Percentiles rank a stretch among this genome's conserved stretches.
Conservation (phyloP, 805 yeast species). For the Yueomyces sp. region DNA sequence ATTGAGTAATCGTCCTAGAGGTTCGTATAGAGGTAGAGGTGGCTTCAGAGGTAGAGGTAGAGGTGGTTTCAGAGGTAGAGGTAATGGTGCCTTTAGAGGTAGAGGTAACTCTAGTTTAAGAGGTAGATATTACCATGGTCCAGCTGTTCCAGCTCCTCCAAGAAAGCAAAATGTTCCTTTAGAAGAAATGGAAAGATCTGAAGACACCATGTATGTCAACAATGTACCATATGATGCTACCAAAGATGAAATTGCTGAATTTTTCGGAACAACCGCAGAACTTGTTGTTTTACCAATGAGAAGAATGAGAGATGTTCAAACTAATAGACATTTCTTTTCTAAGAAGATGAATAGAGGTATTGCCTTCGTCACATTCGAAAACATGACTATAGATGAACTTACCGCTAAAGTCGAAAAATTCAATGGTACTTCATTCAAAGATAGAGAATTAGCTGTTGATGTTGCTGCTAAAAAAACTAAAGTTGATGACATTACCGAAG, state of each 20-base stretch:
- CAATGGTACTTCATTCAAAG: constrained; percentile 54
- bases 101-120: constrained; percentile 1
- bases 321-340: constrained; percentile 25
- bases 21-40: constrained; percentile 9
- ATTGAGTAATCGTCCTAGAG: constrained; percentile 6
- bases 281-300: constrained; percentile 42
- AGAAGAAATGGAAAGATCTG: constrained; percentile 27
- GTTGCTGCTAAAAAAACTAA: constrained; percentile 41
- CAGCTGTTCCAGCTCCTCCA: constrained; percentile 5
- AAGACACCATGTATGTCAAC: constrained; percentile 46
- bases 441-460: constrained; percentile 51
- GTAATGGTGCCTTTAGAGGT: constrained; percentile 6
- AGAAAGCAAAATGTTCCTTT: constrained; percentile 24
- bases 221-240: constrained; percentile 50
- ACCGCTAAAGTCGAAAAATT: constrained; percentile 56
- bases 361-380: constrained; percentile 43
- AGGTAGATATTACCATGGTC: constrained; percentile 11
- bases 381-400: constrained; percentile 28
- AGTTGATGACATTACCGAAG: constrained; percentile 15
- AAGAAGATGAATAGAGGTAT: constrained; percentile 38
- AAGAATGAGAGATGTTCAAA: constrained; percentile 17
- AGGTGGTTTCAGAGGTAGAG: constrained; percentile 3
- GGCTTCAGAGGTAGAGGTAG: constrained; percentile 5
- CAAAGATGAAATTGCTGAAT: constrained; percentile 39
- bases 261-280: constrained; percentile 36